Base-by-base conservation (phyloP, 2,329 filamentous ascomycete genomes). In the Rhytidhysteron rufulum region DNA sequence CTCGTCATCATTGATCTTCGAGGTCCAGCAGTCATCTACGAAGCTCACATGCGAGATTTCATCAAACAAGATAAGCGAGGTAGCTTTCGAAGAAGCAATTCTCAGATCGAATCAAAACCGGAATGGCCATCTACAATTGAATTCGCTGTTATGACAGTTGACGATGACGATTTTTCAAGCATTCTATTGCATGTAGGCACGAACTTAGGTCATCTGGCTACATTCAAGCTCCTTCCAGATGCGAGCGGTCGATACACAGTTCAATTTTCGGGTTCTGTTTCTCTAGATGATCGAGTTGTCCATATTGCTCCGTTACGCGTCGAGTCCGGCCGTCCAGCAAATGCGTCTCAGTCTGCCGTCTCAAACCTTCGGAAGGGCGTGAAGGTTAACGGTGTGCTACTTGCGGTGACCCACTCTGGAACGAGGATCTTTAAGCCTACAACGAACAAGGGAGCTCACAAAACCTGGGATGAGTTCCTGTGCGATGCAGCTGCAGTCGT, bases 121-220 rank as follows among this genome's bases (percentile, higher is more conserved):
- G 90, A 96, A 56, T 94, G 83, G 78, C 82, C 88, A 1, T 88
- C 88, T 0, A 76, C 73, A 21, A 81, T 97, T 20, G 88, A 96
- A 58, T 98, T 97, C 68, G 88, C 88, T 39, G 88, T 68, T n/a
- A n/a, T n/a, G n/a, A n/a, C n/a, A n/a, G n/a, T n/a, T n/a, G n/a
- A n/a, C n/a, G n/a, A n/a, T n/a, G n/a, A n/a, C n/a, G n/a, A n/a
- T 49, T 98, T 95, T 62, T 97, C 93, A 1, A 96, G 89, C 56
- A 95, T 98, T 41, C 81, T 85, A 43, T 86, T 93, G 50, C 94
- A 97, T 51, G 86, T 94, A 2, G 93, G 93, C 16, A 97, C 93
- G 0, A 90, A 84, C 50, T 66, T 81, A 21, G 93, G 93, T 30
- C 88, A 87, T 54, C 71, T 97, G 15, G 81, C 83, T 5, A 97